Base-by-base conservation (phyloP, 345 rosid species). In the Salix viminalis region DNA sequence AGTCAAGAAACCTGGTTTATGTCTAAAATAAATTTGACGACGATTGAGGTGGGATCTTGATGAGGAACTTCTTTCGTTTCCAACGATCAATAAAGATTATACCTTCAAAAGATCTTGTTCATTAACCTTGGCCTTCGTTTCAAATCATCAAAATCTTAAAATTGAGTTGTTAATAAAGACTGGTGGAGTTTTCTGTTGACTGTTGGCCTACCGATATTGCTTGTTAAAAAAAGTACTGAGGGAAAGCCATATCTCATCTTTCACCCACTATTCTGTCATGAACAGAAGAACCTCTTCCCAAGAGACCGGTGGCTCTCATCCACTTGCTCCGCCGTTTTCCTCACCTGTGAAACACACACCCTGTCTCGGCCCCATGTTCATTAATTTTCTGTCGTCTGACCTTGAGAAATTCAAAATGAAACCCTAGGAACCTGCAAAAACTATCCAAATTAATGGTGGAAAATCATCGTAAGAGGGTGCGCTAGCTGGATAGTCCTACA, bases 131-230 rank as follows among this genome's bases (percentile, higher is more conserved):
- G 6, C 62, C 62, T 58, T 58, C 62, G 10, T 56, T 56, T 56
- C 62, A 8, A 9, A 56, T n/a, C 58, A 52, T 52, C 60, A 19
- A 18, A 19, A 52, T 52, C 60, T 7, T 9, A n/a, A 56, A n/a
- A n/a, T 10, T 56, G 13, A 56, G 62, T 0, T 56, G 1, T 28
- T 28, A 28, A 28, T 28, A 2, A 28, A 28, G 30, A 5, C 24
- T 34, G 48, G 71, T 32, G 48, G 71, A 0, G 71, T 46, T 44
- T 41, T 65, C 48, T 75, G 10, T 60, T 56, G 74, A 76, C 79
- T 67, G 79, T 76, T 76, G 79, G 74, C 79, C 79, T 76, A 76
- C 79, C 79, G 37, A 36, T 36, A 58, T 69, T 58, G 74, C 69
- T 76, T 76, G 73, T 18, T 76, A 23, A 36, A 56, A 76, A 76